Base-by-base conservation (phyloP, 1,284 basidiomycete species). In the Xerocomus amazonicus region DNA sequence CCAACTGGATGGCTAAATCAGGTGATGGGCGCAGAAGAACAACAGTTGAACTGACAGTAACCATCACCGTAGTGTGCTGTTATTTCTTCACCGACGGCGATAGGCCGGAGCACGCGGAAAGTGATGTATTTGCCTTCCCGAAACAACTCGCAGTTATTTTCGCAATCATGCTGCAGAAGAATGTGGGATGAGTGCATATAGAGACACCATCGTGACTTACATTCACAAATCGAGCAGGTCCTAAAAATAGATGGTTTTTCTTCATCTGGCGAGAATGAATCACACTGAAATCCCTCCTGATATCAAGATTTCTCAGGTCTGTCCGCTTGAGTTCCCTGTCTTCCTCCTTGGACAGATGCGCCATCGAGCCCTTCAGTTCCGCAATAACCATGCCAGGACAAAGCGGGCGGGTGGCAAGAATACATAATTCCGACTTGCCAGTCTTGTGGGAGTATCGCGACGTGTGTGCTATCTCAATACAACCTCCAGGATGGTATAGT, bases 191-290 rank as follows among this genome's bases (percentile, higher is more conserved):
- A 48, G 27, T 43, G 47, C 56, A 45, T 52, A 52, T 52, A 19
- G 48, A 47, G 29, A 59, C 46, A 46, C 41, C 43, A 42, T 51
- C 52, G 51, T 56, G 46, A 73, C 89, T 78, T 70, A 93, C 91
- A 66, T 96, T 96, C 54, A 95, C 91, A 72, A 96, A 96, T 57
- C 92, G 84, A 65, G 93, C 93, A 43, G 92, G 92, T 2, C 92
- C 93, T 58, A 96, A 74, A 72, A 96, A 88, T 57, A 96, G 76
- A 73, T 94, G 90, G 61, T 92, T 93, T 73, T 90, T 92, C 72
- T 92, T 90, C 75, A 91, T 86, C 62, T 90, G 83, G 57, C 88
- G 87, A 37, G 89, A 92, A 66, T 92, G 88, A 51, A 95, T 91
- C 59, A 96, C 90, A 62, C 89, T 92, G 62, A 95, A 96, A 66